Evolutionary conservation across 129 eudicot genomes (phyloP).

Genomic region (Escallonia rubra): DNA sequence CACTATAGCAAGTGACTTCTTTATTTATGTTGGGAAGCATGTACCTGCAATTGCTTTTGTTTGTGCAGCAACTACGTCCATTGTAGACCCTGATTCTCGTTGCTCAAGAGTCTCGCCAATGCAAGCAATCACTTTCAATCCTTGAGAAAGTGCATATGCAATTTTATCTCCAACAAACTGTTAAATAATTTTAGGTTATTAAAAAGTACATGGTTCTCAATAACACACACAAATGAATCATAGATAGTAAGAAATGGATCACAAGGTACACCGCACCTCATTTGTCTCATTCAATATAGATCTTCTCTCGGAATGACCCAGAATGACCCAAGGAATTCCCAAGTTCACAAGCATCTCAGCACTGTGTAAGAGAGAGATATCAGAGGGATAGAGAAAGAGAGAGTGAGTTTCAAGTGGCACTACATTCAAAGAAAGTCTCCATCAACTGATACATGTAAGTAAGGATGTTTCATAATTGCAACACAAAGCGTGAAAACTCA

Average conservation of each 20-base stretch:
- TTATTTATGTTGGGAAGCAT: not conserved
- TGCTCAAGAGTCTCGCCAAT: constrained; percentile 71
- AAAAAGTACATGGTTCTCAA: too few species aligned
- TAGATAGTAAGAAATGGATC: not conserved
- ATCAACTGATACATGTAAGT: too few species aligned
- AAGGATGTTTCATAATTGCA: too few species aligned
- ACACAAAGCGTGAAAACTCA: too few species aligned
- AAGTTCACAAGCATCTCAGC: constrained; percentile 64
- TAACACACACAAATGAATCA: not conserved
- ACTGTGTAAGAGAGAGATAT: constrained; percentile 18
- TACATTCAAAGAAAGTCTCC: too few species aligned
- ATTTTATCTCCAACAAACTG: constrained; percentile 65
- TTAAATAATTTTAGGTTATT: not conserved
- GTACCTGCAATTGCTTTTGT: constrained; percentile 75
- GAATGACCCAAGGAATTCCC: constrained; percentile 68
- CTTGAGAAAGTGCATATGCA: constrained; percentile 62
- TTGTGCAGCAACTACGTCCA: constrained; percentile 65
- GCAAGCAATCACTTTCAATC: constrained; percentile 67
- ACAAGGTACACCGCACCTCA: constrained; percentile 27
- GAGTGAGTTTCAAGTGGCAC: not conserved
- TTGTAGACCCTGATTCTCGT: constrained; percentile 53
- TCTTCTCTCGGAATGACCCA: constrained; percentile 74
- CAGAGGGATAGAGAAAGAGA: not conserved
- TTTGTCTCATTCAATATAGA: constrained; percentile 44
- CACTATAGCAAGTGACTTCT: not conserved